phyloP scores from a whole-genome alignment of 2,329 filamentous ascomycete genomes.

The Xylariaceae sp. region DNA sequence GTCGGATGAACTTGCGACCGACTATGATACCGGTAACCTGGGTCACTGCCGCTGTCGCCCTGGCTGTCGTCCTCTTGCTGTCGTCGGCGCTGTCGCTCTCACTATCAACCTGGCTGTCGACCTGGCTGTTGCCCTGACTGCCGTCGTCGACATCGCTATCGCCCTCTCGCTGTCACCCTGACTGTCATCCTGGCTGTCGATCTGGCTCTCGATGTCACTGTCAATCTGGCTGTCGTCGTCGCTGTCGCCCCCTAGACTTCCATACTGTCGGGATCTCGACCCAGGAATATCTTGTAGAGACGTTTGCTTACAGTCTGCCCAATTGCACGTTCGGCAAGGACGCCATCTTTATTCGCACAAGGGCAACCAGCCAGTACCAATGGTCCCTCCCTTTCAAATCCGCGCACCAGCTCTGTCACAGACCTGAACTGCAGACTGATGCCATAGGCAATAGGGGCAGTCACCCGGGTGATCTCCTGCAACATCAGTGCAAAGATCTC shows the following conservation, averaged over 20 bases:
- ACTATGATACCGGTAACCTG: too few relatives aligned
- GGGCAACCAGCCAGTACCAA: constrained; percentile 55
- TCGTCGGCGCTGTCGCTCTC: too few relatives aligned
- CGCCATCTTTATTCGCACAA: constrained; percentile 53
- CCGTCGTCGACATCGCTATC: too few relatives aligned
- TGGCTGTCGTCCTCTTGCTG: too few relatives aligned
- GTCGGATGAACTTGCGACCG: too few relatives aligned
- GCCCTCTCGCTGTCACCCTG: too few relatives aligned
- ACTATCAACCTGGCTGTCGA: neutral
- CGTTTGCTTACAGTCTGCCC: constrained; percentile 55
- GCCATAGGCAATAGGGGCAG: constrained; percentile 65
- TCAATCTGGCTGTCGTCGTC: neutral
- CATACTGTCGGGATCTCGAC: constrained; percentile 49
- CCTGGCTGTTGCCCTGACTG: neutral
- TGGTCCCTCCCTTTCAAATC: constrained; percentile 55
- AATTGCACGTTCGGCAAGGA: constrained; percentile 48
- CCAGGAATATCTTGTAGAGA: constrained; percentile 56
- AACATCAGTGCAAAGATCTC: constrained; percentile 73
- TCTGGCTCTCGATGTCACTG: too few relatives aligned
- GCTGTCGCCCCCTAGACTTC: constrained; percentile 40
- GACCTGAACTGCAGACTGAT: constrained; percentile 57
- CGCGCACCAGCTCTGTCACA: constrained; percentile 53
- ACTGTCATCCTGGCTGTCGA: neutral
- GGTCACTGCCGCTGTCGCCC: too few relatives aligned
- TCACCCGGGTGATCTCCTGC: constrained; percentile 67